Conservation (phyloP, 176 grass and related monocot genomes). For the Pontederia crassipes region DNA sequence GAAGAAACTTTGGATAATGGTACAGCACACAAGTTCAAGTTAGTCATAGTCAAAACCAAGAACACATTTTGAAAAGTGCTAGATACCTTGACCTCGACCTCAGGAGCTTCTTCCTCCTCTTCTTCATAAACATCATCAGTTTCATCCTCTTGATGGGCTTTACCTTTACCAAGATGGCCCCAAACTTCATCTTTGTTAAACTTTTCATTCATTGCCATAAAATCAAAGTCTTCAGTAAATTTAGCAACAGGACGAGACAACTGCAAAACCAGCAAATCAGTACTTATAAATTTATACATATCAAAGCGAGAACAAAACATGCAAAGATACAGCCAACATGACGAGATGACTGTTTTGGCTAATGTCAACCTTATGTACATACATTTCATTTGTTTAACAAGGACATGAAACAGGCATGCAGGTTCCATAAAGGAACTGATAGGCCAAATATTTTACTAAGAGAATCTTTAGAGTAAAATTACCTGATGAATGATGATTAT, state of each 20-base stretch:
- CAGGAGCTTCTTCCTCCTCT: slow-evolving; percentile 38
- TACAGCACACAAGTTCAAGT: neutral
- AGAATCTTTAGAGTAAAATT: no score
- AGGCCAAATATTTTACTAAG: no score
- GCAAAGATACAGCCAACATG: neutral
- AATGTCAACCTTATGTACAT: neutral
- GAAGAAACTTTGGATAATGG: neutral
- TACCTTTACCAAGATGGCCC: slow-evolving; percentile 89
- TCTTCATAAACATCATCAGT: slow-evolving; percentile 42
- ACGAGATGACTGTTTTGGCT: neutral
- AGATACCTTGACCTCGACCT: slow-evolving; percentile 33
- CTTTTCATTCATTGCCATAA: slow-evolving; percentile 96
- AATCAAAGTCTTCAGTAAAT: slow-evolving; percentile 90
- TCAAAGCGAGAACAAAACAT: neutral
- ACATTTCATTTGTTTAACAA: neutral
- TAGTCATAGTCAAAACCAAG: neutral
- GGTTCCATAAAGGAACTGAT: no score
- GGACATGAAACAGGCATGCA: no score
- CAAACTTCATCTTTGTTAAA: slow-evolving; percentile 99
- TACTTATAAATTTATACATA: neutral
- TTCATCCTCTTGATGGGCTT: slow-evolving; percentile 49
- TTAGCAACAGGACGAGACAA: slow-evolving; percentile 43
- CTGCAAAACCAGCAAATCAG: slow-evolving; percentile 15
- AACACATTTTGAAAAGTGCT: neutral
- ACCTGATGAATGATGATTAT: no score